Percentiles rank a stretch among this genome's conserved stretches.
phyloP scores from a whole-genome alignment of 1,284 basidiomycete genomes.

The Cystobasidiaceae sp. region DNA sequence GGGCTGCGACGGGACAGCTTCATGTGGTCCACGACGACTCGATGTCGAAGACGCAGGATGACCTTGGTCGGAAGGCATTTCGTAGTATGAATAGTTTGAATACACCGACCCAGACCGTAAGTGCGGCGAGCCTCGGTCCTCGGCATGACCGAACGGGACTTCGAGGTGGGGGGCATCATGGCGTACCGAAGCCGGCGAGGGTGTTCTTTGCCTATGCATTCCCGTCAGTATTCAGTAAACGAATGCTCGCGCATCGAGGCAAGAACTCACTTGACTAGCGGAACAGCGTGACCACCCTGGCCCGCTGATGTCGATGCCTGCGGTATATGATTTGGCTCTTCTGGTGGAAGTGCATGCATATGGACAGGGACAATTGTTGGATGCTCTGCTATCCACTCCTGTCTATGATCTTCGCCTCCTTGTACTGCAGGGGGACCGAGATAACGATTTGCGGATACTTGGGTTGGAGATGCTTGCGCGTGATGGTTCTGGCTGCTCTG shows the following conservation, averaged over 20 bases:
- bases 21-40: neutral
- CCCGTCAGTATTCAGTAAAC: too few relatives aligned
- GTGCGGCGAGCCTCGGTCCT: neutral
- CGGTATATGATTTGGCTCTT: too few relatives aligned
- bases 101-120: slow-evolving; percentile 13
- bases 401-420: neutral
- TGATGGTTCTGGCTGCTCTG: neutral
- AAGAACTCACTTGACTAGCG: too few relatives aligned
- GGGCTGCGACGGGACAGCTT: neutral
- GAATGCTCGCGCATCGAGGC: too few relatives aligned
- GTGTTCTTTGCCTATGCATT: too few relatives aligned
- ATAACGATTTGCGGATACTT: neutral
- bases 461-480: neutral
- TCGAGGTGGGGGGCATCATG: neutral
- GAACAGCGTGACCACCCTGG: too few relatives aligned
- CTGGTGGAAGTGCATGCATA: too few relatives aligned
- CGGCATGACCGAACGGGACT: too few relatives aligned
- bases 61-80: slow-evolving; percentile 4
- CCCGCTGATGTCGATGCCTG: too few relatives aligned
- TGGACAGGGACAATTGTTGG: too few relatives aligned
- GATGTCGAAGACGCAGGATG: neutral
- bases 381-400: too few relatives aligned
- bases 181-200: neutral
- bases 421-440: neutral
- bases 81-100: slow-evolving; percentile 30